A percentile compares a stretch with the other conserved stretches of the same genome.
These are phyloP conservation scores for Neopestalotiopsis sp. DNA, from an alignment of 2,329 filamentous ascomycete genomes.

Conservation along the genomic window DNA sequence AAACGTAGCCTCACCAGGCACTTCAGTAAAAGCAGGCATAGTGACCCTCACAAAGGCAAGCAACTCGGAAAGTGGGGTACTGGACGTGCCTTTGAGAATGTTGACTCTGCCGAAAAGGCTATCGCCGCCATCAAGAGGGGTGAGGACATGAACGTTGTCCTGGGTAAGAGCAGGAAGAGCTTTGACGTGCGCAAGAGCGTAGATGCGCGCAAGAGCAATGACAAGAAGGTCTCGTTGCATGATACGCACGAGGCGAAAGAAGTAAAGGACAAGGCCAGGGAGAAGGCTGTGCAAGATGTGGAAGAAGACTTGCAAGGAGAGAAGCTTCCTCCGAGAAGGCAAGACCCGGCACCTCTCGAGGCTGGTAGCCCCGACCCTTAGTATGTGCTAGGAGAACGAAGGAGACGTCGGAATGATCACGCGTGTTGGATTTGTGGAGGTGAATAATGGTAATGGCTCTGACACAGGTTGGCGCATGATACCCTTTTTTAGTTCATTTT, in stretches of 20 bases:
- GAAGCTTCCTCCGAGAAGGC: background rate
- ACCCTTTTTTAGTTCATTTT: slow-evolving; percentile 1
- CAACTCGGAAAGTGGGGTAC: slow-evolving; percentile 44
- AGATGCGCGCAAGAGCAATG: slow-evolving; percentile 16
- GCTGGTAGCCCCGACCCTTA: background rate
- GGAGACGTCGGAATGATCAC: background rate
- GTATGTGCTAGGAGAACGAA: background rate
- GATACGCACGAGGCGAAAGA: slow-evolving; percentile 11
- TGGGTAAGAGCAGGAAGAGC: slow-evolving; percentile 25
- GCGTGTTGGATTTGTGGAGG: background rate
- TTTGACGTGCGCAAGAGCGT: slow-evolving; percentile 18
- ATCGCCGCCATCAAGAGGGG: slow-evolving; percentile 53
- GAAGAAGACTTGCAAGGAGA: slow-evolving; percentile 12
- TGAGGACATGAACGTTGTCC: slow-evolving; percentile 42
- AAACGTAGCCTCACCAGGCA: slow-evolving; percentile 23
- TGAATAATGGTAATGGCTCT: background rate
- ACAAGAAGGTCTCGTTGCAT: background rate
- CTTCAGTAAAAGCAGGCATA: slow-evolving; percentile 27
- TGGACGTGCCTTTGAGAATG: slow-evolving; percentile 55
- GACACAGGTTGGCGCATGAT: background rate
- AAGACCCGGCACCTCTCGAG: slow-evolving; percentile 9
- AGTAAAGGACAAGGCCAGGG: slow-evolving; percentile 4
- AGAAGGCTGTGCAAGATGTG: slow-evolving; percentile 11
- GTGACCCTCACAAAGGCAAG: slow-evolving; percentile 39
- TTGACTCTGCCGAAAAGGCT: slow-evolving; percentile 50